Evolutionary conservation across 495 filamentous ascomycete genomes (phyloP), one percentile per base, ranked within the genome.

Genomic region (Xylona heveae): DNA sequence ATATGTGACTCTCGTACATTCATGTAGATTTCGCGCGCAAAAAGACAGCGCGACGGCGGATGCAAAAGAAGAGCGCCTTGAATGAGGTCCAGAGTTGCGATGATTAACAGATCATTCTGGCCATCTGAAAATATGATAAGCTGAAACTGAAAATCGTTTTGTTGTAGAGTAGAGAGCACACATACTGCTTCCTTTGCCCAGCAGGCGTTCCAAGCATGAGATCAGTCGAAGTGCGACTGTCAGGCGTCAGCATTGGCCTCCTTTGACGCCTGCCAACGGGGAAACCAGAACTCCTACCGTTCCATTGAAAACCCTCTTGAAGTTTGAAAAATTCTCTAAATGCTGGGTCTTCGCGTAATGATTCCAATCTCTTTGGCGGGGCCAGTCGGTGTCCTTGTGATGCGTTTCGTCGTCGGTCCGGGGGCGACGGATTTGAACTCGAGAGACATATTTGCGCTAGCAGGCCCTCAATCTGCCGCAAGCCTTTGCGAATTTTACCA

Each of bases 251-350:
- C 21, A 14, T 13, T 5, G 32, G 13, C 6, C 8, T 24, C 22
- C 8, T 23, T 14, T 1, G 29, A 19, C 18, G 12, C 9, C 3
- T 17, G 29, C 20, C 9, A 0, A 7, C 14, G 13, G 25, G 6
- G 13, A 13, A 13, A 20, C 16, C 14, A 15, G 5, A 14, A 43
- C 59, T 21, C n/a, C n/a, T 49, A 79, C 74, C 69, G 54, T 97
- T 97, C 79, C 84, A 97, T 54, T 93, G 78, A 52, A 97, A 97
- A 7, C 85, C 75, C 44, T 92, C 85, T 50, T 97, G 88, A 31
- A 95, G 49, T 45, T 91, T 80, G 59, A 92, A 91, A 55, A 95
- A 97, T 49, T 95, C 88, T 32, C 79, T 60, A 46, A 93, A 97
- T 6, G 85, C 88, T 17, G 78, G 82, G 51, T 97, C 88, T 41